Evolutionary conservation across 257 asterid genomes (phyloP).

Genomic region (Euphrasia confusa): DNA sequence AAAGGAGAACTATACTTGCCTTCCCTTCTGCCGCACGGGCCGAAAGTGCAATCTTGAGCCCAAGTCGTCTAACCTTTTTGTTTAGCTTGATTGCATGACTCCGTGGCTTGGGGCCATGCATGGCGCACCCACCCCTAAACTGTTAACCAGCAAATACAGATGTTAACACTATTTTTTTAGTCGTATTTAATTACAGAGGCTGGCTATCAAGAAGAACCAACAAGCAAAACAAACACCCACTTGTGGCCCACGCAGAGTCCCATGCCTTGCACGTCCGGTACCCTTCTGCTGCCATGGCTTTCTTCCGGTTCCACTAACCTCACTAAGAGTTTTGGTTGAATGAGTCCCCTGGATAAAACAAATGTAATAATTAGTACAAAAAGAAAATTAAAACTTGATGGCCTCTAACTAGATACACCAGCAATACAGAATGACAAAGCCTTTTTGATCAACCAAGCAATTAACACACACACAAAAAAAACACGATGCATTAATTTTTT

Average conservation of each 20-base stretch:
- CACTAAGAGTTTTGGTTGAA: constrained; percentile 86
- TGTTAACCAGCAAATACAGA: constrained; percentile 30
- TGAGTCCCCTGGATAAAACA: constrained; percentile 71
- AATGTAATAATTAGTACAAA: neutral
- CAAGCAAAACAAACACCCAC: constrained; percentile 23
- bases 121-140: constrained; percentile 83
- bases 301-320: constrained; percentile 95
- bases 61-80: constrained; percentile 88
- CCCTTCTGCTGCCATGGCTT: constrained; percentile 93
- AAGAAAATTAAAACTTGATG: neutral
- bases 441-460: too few species aligned
- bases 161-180: constrained; percentile 7
- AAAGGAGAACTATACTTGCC: constrained; percentile 38
- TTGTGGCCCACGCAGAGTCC: constrained; percentile 78
- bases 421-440: too few species aligned
- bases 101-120: constrained; percentile 97
- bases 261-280: constrained; percentile 90
- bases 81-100: constrained; percentile 89
- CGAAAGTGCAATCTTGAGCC: constrained; percentile 83
- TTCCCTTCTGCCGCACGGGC: constrained; percentile 97
- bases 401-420: too few species aligned
- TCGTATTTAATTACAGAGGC: neutral
- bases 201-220: neutral
- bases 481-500: neutral
- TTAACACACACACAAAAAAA: neutral